These are phyloP conservation scores for Stephania cephalantha DNA, from an alignment of 164 flowering plant genomes.

Conservation along the genomic window DNA sequence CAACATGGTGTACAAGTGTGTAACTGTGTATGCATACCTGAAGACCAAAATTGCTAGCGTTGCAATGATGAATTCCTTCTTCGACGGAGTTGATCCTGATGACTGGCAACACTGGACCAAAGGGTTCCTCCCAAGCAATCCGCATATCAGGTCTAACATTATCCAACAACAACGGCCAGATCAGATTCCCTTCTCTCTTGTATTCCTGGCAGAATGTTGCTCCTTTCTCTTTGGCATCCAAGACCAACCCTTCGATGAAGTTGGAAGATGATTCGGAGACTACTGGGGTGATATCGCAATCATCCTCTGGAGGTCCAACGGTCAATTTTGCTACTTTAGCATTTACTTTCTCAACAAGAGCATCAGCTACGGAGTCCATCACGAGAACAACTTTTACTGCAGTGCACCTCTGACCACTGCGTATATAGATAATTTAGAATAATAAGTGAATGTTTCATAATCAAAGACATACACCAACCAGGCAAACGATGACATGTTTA, in stretches of 20 bases:
- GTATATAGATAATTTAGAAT: background rate
- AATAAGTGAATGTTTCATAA: background rate
- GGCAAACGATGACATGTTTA: constrained; percentile 17
- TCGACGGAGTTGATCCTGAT: constrained; percentile 81
- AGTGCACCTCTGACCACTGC: constrained; percentile 97
- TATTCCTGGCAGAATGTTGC: constrained; percentile 95
- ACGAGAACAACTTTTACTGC: constrained; percentile 91
- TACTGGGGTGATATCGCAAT: constrained; percentile 93
- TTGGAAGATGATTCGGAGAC: constrained; percentile 77
- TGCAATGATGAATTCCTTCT: constrained; percentile 98
- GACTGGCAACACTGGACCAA: constrained; percentile 92
- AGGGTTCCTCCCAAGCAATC: constrained; percentile 99
- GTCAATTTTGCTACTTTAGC: constrained; percentile 71
- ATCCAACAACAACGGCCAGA: constrained; percentile 94
- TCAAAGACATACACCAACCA: background rate
- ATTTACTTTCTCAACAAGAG: constrained; percentile 79
- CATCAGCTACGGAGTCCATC: constrained; percentile 91
- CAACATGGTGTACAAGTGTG: too few species aligned
- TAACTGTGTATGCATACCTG: constrained; percentile 49
- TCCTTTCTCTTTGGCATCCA: constrained; percentile 86
- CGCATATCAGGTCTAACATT: constrained; percentile 96
- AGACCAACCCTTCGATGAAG: constrained; percentile 84
- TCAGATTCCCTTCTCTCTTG: constrained; percentile 92
- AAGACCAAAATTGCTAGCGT: constrained; percentile 97
- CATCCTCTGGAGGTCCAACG: constrained; percentile 88